Base-by-base conservation (phyloP, 176 grass and related monocot species). In the Tuctoria greenei region DNA sequence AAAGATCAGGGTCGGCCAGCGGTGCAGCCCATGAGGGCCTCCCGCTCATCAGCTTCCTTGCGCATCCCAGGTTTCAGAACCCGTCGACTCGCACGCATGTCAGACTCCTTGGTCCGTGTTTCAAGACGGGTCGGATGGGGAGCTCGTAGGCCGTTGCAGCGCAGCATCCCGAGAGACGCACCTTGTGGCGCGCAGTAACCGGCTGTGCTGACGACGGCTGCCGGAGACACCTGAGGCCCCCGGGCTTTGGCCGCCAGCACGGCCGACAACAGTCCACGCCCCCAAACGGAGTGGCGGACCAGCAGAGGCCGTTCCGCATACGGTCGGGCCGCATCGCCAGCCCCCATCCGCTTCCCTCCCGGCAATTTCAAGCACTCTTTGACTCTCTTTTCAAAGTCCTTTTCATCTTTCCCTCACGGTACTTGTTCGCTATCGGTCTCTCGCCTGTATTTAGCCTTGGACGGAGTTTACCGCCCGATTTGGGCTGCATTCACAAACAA, bases 371-470 rank as follows among this genome's bases (percentile, higher is more conserved):
- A 80, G 88, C 67, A 90, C 78, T 90, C 78, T 90, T 90, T 90
- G 78, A 85, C 87, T 89, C 87, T 89, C 87, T 85, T 89, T 82
- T 85, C 88, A 90, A 90, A 86, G 88, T 90, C 83, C 79, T 90
- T 90, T 83, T 90, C 79, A 90, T 90, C 83, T 90, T 90, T 86
- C 74, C 74, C 79, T 86, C 38, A 69, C 64, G 80, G 69, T 90
- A 90, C 88, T 87, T 90, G 88, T 90, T 86, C 65, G 64, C 71
- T 87, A 86, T 86, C 79, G 84, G 75, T 86, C 88, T 90, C 83
- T 86, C 79, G 61, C 79, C 79, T n/a, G 54, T 87, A 91, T 91
- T 84, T 81, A 72, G 79, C 84, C 83, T 81, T 91, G 72, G 80
- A 84, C 80, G 50, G 68, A 81, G 82, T 83, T 86, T 90, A 90